Evolutionary conservation across 164 flowering plant genomes (phyloP), one percentile per base, ranked within the genome.

Genomic region (Chimonanthus praecox): DNA sequence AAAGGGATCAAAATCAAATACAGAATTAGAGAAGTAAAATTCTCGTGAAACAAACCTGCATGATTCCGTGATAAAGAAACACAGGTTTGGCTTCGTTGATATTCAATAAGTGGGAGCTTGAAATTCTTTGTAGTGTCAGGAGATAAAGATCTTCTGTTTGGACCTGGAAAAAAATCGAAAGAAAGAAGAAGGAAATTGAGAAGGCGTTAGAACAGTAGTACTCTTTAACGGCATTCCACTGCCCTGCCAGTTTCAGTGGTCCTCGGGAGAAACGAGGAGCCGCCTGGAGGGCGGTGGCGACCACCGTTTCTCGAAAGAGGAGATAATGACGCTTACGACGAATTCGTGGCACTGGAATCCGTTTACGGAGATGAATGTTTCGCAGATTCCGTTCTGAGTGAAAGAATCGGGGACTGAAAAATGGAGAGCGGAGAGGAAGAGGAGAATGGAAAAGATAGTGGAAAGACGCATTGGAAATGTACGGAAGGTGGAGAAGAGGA

Each of bases 21-120:
- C 5, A 63, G 44, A 63, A 3, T 54, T 21, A 3, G 2, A 21
- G 15, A 21, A 64, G 47, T 15, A 3, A 47, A n/a, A 63, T 45
- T 64, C 33, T 33, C 47, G 20, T 33, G 9, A 7, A 50, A 15
- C 6, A 47, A 45, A 74, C 76, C 76, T 67, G 76, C 76, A 73
- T 64, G 10, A 73, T 65, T 13, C 75, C 75, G 21, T 73, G 75
- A 63, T 21, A 73, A 51, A 73, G 75, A 66, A 73, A 73, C 33
- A 73, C 75, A 0, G 75, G 75, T 61, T 15, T 21, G 13, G 46
- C 10, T 1, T 43, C 47, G 20, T 20, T 49, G 46, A 16, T 3
- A 5, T 18, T 51, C 21, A 63, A 4, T 8, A 49, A 16, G n/a
- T 49, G 7, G 15, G 21, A 18, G 16, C 18, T 3, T 33, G 47